Evolutionary conservation across 805 yeast species (phyloP).

Genomic region (Starmerella bacillaris): DNA sequence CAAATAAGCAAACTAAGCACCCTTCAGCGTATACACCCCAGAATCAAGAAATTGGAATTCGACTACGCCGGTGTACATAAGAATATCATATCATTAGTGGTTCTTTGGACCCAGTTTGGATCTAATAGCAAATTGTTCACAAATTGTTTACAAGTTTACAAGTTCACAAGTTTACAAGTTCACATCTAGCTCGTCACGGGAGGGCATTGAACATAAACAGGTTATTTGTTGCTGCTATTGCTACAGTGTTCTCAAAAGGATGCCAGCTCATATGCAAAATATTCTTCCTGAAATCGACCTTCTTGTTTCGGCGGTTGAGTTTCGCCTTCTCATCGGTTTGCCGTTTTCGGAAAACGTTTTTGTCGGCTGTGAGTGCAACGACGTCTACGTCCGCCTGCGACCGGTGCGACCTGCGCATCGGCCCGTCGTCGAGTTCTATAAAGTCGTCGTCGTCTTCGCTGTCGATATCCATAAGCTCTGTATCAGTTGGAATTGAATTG

Average conservation of each 20-base stretch:
- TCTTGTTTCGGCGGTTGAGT: constrained; percentile 46
- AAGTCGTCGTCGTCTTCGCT: background rate
- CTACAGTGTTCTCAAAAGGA: constrained; percentile 89
- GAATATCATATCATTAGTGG: background rate
- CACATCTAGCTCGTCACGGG: background rate
- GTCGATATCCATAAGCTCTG: background rate
- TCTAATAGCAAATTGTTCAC: background rate
- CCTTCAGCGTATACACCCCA: too few species aligned
- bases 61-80: background rate
- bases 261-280: constrained; percentile 96
- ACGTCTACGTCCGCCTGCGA: constrained; percentile 30
- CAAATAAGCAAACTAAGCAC: too few species aligned
- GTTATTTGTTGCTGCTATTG: constrained; percentile 96
- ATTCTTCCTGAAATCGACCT: constrained; percentile 84
- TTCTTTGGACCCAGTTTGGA: background rate
- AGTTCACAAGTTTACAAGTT: background rate
- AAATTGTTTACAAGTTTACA: background rate
- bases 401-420: constrained; percentile 8
- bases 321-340: constrained; percentile 14
- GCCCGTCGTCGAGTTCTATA: background rate
- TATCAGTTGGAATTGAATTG: background rate
- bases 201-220: constrained; percentile 25
- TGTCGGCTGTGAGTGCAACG: constrained; percentile 89
- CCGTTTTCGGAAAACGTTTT: constrained; percentile 80
- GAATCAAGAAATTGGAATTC: too few species aligned